Conservation (phyloP, 768 basidiomycete genomes). For the Boletus rufocinnamomeus region DNA sequence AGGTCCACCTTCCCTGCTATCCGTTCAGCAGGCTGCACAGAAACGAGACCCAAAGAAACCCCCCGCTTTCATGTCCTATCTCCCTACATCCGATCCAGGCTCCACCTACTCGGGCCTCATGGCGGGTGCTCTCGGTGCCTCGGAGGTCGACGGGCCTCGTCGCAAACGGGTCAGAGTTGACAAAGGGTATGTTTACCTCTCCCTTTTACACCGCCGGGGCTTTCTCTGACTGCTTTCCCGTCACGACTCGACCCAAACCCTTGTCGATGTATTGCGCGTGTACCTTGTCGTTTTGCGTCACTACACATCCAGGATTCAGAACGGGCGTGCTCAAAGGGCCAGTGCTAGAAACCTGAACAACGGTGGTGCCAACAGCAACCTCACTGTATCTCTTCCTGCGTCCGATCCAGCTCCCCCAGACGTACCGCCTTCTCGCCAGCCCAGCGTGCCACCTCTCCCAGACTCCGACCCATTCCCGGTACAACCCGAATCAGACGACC, state of each 20-base stretch:
- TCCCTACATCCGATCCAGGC: slow-evolving; percentile 83
- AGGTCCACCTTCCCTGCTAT: slow-evolving; percentile 76
- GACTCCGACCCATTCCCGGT: slow-evolving; percentile 55
- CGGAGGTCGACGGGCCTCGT: slow-evolving; percentile 62
- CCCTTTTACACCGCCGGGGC: slow-evolving; percentile 24
- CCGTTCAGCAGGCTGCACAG: slow-evolving; percentile 67
- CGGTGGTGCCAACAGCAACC: slow-evolving; percentile 38
- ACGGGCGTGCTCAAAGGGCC: slow-evolving; percentile 72
- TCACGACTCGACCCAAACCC: slow-evolving; percentile 30
- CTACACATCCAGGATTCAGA: slow-evolving; percentile 45
- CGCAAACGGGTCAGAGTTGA: slow-evolving; percentile 73
- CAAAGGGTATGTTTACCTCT: slow-evolving; percentile 60
- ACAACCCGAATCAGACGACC: slow-evolving; percentile 60
- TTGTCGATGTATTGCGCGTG: slow-evolving; percentile 26
- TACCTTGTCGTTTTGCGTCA: slow-evolving; percentile 16
- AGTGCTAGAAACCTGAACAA: slow-evolving; percentile 66
- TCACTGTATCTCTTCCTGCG: slow-evolving; percentile 23
- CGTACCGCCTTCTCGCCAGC: slow-evolving; percentile 37
- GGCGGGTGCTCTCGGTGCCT: slow-evolving; percentile 60
- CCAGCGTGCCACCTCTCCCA: slow-evolving; percentile 42
- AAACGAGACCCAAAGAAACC: slow-evolving; percentile 85
- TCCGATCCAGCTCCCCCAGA: slow-evolving; percentile 46
- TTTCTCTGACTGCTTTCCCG: slow-evolving; percentile 27
- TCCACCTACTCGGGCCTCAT: slow-evolving; percentile 83
- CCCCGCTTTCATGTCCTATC: slow-evolving; percentile 67